A percentile compares a stretch with the other conserved stretches of the same genome.
phyloP scores from a whole-genome alignment of 106 monocot genomes.

The Vanilla planifolia region DNA sequence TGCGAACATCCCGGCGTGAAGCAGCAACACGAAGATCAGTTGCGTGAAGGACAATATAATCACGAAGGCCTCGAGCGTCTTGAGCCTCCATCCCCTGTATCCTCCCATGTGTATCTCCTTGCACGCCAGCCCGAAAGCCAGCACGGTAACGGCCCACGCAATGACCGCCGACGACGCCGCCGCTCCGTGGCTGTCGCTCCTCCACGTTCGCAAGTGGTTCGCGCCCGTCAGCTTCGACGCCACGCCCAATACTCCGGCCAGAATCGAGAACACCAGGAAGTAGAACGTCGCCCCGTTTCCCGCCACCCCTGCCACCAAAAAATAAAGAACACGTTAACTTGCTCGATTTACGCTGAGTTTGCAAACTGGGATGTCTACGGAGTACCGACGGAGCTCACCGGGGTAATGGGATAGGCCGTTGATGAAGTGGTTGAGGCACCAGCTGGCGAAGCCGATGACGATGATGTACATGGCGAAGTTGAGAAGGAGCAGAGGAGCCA shows the following conservation, averaged over 20 bases:
- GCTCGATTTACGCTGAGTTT: not conserved
- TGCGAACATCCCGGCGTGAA: slow-evolving; percentile 63
- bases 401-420: slow-evolving; percentile 36
- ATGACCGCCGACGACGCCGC: slow-evolving; percentile 42
- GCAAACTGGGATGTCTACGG: not conserved
- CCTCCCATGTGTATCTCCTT: slow-evolving; percentile 77
- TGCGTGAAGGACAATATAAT: slow-evolving; percentile 63
- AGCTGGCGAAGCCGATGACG: slow-evolving; percentile 55
- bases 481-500: slow-evolving; percentile 40
- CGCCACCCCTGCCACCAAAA: slow-evolving; percentile 25
- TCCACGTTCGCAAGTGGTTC: slow-evolving; percentile 58
- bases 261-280: slow-evolving; percentile 73
- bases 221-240: slow-evolving; percentile 71
- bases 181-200: slow-evolving; percentile 52
- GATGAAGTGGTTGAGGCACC: slow-evolving; percentile 62
- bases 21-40: slow-evolving; percentile 50
- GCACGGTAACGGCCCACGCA: slow-evolving; percentile 64
- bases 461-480: slow-evolving; percentile 45
- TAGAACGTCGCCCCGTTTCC: slow-evolving; percentile 83
- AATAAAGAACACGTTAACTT: not conserved
- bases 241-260: slow-evolving; percentile 73
- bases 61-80: slow-evolving; percentile 54
- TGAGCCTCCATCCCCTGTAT: slow-evolving; percentile 59
- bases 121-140: slow-evolving; percentile 85
- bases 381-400: slow-evolving; percentile 24